Evolutionary conservation across 805 yeast species (phyloP).

Genomic region (Kregervanrija delftensis): DNA sequence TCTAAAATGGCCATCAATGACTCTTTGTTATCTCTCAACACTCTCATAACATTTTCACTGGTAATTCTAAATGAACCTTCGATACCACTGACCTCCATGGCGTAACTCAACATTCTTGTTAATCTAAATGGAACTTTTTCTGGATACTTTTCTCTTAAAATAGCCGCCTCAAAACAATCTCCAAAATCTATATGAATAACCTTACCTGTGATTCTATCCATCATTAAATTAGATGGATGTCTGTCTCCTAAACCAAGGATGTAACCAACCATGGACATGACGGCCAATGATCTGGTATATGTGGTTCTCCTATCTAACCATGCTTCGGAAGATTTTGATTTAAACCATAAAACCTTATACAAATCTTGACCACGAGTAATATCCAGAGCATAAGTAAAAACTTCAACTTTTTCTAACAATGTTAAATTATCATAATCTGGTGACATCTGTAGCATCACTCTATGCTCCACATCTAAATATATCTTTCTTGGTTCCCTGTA

Average conservation of each 20-base stretch:
- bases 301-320: slow-evolving; percentile 98
- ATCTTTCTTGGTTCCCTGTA: slow-evolving; percentile 89
- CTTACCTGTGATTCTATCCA: slow-evolving; percentile 90
- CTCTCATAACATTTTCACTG: slow-evolving; percentile 95
- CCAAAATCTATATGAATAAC: slow-evolving; percentile 98
- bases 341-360: slow-evolving; percentile 92
- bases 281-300: slow-evolving; percentile 92
- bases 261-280: slow-evolving; percentile 98
- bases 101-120: slow-evolving; percentile 94
- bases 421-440: slow-evolving; percentile 92
- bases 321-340: slow-evolving; percentile 91
- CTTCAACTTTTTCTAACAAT: slow-evolving; percentile 87
- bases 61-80: slow-evolving; percentile 97
- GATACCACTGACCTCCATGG: slow-evolving; percentile 98
- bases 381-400: slow-evolving; percentile 90
- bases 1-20: slow-evolving; percentile 96
- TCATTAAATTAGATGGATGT: slow-evolving; percentile 95
- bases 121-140: slow-evolving; percentile 97
- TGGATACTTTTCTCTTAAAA: slow-evolving; percentile 91
- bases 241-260: slow-evolving; percentile 95
- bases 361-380: slow-evolving; percentile 95
- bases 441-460: slow-evolving; percentile 96
- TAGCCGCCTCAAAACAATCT: slow-evolving; percentile 98
- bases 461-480: slow-evolving; percentile 83
- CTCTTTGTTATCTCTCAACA: slow-evolving; percentile 87